Base-by-base conservation (phyloP, 2,329 filamentous ascomycete species). In the Lachnellula occidentalis region DNA sequence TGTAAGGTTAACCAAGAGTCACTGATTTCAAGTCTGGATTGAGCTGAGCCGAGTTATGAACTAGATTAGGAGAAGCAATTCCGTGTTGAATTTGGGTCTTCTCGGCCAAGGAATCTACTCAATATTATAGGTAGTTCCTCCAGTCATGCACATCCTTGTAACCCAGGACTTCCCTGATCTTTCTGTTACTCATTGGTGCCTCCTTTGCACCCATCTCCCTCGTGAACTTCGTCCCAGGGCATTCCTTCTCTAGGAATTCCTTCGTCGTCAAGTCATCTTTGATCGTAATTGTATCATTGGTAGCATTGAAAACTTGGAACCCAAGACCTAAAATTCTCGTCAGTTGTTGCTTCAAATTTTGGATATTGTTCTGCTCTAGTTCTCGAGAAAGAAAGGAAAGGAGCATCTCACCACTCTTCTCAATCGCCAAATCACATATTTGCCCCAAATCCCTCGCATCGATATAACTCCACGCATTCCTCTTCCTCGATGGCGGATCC, bases 251-350 rank as follows among this genome's bases (percentile, higher is more conserved):
- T 51, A 85, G 61, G 55, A 83, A 81, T 54, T 79, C 72, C 43
- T 69, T 70, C 0, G 80, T 82, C 0, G 78, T 76, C 45, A 53
- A 11, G 7, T 45, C 52, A 21, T 72, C 66, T 8, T 71, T 74
- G 3, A 77, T 77, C 0, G 81, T 85, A 48, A 84, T 84, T 2
- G 74, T 79, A 61, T 82, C 76, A 62, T 86, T 86, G 0, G 80
- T 82, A 1, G 81, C 82, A 63, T 86, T 86, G 68, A 85, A 86
- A 0, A 85, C 70, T 63, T 85, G 80, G 60, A 82, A 86, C 0
- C 82, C 82, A 9, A 86, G 62, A 0, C 78, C 80, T 62, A 75
- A 22, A 1, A 5, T 12, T 5, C 19, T 43, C 12, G 8, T 22
- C 12, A 43, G 41, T 12, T 43, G 6, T 19, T 12, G 15, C 19